A percentile compares a stretch with the other conserved stretches of the same genome.
Evolutionary conservation across 345 rosid genomes (phyloP).

Genomic region (Salix brachista): DNA sequence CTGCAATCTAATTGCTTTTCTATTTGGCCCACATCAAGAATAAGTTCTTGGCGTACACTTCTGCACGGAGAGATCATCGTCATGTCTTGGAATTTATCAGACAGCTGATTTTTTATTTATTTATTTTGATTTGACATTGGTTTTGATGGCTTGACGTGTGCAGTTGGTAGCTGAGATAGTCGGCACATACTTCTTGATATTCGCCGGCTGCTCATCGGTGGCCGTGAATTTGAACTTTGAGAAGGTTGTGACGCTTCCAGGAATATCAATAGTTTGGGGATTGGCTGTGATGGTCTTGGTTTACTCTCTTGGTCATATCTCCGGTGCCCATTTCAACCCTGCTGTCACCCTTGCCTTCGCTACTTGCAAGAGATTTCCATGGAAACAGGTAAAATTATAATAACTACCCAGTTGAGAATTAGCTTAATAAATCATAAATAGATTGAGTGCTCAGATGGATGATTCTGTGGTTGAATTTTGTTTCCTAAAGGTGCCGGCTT

Average conservation of each 20-base stretch:
- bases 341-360: conserved; percentile 95
- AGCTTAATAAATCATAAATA: neutral
- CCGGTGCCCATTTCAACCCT: conserved; percentile 96
- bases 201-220: conserved; percentile 81
- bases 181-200: conserved; percentile 91
- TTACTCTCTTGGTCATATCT: conserved; percentile 87
- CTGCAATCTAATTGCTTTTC: neutral
- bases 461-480: too few species aligned
- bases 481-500: conserved; percentile 65
- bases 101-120: neutral
- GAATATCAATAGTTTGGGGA: conserved; percentile 84
- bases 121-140: neutral
- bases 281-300: conserved; percentile 78
- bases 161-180: conserved; percentile 70
- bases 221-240: conserved; percentile 61
- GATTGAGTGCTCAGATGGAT: neutral
- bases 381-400: conserved; percentile 49
- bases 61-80: neutral
- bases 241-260: conserved; percentile 61
- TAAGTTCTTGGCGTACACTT: neutral
- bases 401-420: neutral
- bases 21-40: neutral
- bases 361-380: conserved; percentile 69
- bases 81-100: neutral
- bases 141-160: neutral